Evolutionary conservation across 768 basidiomycete genomes (phyloP), one percentile per base, ranked within the genome.

Genomic region (Russula sp.): DNA sequence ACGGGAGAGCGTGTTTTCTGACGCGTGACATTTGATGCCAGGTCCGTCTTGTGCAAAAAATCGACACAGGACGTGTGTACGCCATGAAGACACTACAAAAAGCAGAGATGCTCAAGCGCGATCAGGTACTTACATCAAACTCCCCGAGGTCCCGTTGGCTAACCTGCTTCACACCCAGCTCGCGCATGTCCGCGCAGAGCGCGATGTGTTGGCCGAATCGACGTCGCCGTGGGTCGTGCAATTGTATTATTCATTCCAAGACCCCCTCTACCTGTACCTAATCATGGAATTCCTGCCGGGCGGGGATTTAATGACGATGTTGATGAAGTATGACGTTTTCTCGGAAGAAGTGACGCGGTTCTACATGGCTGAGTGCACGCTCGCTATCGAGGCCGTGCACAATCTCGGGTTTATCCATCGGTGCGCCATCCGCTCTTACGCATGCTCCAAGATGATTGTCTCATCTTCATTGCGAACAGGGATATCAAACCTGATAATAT

Each of bases 401-500:
- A 87, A 92, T 67, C 84, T 98, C 31, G 97, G 96, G 1, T 98
- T 98, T 74, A 98, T 98, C 65, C 97, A 98, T 75, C 89, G 95
- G 94, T 93, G 62, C 53, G 88, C 22, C 13, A 68, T 20, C 52
- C 10, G 34, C 48, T 1, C 8, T 31, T 22, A 52, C 16, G 40
- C 16, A 18, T 35, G 16, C 9, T 6, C 42, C 11, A 22, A 11
- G 6, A 32, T 44, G 13, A 53, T 49, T 18, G 57, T 14, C 45
- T 59, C 31, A 55, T 55, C 40, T 56, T 27, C 27, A 27, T 27
- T 27, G 40, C 59, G 22, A 74, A 11, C 54, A 96, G 96, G 67
- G 96, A 99, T 73, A 98, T 99, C 76, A 99, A 99, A 76, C 96
- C 96, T 8, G 96, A 99, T 75, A 99, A 99, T 72, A 97, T 99